Percentiles rank a stretch among this genome's conserved stretches.
Evolutionary conservation across 257 asterid genomes (phyloP).

Genomic region (Marsdenia floribunda): DNA sequence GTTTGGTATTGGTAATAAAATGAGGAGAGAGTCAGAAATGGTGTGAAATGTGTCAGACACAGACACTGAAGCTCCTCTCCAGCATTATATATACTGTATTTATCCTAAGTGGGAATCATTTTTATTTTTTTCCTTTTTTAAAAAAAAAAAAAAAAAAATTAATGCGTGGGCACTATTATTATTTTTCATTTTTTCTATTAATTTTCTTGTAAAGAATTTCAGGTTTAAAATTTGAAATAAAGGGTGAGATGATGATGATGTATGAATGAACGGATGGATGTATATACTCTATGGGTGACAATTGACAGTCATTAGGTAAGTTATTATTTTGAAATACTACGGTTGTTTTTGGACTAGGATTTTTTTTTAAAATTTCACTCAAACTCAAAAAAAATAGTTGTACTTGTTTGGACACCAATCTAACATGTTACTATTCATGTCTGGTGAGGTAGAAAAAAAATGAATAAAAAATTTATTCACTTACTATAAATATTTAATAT

Average conservation of each 20-base stretch:
- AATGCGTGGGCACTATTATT: neutral
- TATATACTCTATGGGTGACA: neutral
- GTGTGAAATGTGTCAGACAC: conserved; percentile 36
- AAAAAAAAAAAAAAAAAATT: too few relatives aligned
- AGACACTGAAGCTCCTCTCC: conserved; percentile 11
- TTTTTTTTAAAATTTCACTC: too few relatives aligned
- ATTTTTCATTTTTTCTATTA: neutral
- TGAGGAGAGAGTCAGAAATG: conserved; percentile 35
- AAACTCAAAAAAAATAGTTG: too few relatives aligned
- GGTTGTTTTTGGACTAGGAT: too few relatives aligned
- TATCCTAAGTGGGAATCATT: neutral
- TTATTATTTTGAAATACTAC: too few relatives aligned
- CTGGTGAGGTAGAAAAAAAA: too few relatives aligned
- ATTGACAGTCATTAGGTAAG: neutral
- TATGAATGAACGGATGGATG: neutral
- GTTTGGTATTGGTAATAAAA: conserved; percentile 33
- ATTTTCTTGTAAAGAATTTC: neutral
- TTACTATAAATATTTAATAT: too few relatives aligned
- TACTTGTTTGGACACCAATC: too few relatives aligned
- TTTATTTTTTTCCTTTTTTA: neutral
- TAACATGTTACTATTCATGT: too few relatives aligned
- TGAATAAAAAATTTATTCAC: too few relatives aligned
- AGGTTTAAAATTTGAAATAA: neutral
- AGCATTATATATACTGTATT: neutral
- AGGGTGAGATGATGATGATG: neutral